A percentile compares a stretch with the other conserved stretches of the same genome.
Evolutionary conservation across 208 protist genomes (phyloP).

Genomic region (Wallacemonas rigidus): DNA sequence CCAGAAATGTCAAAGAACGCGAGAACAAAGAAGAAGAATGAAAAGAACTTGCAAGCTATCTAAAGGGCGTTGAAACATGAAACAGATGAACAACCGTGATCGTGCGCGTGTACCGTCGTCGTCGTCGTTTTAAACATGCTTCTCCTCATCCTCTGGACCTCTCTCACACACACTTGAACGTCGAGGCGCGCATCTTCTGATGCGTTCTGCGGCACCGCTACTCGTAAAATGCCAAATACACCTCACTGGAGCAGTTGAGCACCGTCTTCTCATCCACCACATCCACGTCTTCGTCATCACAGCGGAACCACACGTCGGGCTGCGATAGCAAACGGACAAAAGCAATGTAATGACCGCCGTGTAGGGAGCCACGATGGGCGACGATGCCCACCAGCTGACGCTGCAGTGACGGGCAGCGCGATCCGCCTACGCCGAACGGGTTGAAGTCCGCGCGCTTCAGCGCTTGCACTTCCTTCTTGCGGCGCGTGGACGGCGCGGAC

Average conservation of each 20-base stretch:
- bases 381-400: constrained; percentile 81
- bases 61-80: no score
- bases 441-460: constrained; percentile 34
- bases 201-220: constrained; percentile 16
- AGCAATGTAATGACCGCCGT: constrained; percentile 88
- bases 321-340: constrained; percentile 64
- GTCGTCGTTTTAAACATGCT: no score
- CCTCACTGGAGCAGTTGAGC: constrained; percentile 51
- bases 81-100: no score
- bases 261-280: constrained; percentile 67
- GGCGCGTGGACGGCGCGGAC: background rate
- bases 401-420: constrained; percentile 35
- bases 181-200: no score
- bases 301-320: constrained; percentile 80
- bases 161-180: no score
- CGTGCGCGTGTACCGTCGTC: no score
- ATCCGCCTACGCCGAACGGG: constrained; percentile 30
- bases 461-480: background rate
- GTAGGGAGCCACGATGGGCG: constrained; percentile 78
- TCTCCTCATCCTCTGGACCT: no score
- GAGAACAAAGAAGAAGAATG: no score
- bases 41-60: no score
- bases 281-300: constrained; percentile 83
- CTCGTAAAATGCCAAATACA: constrained; percentile 89
- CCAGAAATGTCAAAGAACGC: no score